These are phyloP conservation scores for Sarcomyxa edulis DNA, from an alignment of 768 basidiomycete genomes.

Conservation along the genomic window DNA sequence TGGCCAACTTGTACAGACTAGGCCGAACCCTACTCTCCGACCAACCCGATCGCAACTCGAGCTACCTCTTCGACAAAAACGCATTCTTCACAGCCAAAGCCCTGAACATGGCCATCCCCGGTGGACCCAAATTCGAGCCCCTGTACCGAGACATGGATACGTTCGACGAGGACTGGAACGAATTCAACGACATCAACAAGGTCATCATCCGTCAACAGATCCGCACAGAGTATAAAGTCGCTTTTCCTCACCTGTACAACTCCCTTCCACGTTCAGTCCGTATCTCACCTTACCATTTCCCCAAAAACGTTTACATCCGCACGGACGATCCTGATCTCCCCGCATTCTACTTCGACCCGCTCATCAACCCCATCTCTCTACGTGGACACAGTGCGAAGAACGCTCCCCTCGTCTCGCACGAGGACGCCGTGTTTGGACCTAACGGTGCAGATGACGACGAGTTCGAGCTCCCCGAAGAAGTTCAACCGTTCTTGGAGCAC, in stretches of 20 bases:
- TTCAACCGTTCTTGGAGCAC: conserved; percentile 77
- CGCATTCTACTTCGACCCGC: conserved; percentile 97
- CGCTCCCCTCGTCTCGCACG: conserved; percentile 76
- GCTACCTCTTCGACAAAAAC: conserved; percentile 95
- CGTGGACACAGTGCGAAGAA: conserved; percentile 86
- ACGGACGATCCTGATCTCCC: conserved; percentile 99
- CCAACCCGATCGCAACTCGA: conserved; percentile 84
- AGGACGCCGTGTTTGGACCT: conserved; percentile 88
- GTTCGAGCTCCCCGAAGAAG: conserved; percentile 75
- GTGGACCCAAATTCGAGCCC: conserved; percentile 98
- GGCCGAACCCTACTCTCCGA: conserved; percentile 93
- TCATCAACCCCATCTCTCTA: conserved; percentile 95
- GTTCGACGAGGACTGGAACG: conserved; percentile 99
- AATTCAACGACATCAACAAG: conserved; percentile 99
- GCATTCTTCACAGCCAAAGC: conserved; percentile 98
- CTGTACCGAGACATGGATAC: conserved; percentile 95
- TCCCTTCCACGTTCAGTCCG: conserved; percentile 93
- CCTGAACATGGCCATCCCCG: conserved; percentile 94
- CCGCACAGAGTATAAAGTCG: conserved; percentile 98
- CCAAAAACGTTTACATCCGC: conserved; percentile 98
- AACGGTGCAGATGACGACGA: conserved; percentile 83
- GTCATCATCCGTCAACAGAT: conserved; percentile 99
- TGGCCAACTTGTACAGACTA: conserved; percentile 95
- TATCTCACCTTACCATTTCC: conserved; percentile 86
- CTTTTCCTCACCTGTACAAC: conserved; percentile 98